These are phyloP conservation scores for Trypanosoma melophagium DNA, from an alignment of 208 protist species.

Conservation along the genomic window DNA sequence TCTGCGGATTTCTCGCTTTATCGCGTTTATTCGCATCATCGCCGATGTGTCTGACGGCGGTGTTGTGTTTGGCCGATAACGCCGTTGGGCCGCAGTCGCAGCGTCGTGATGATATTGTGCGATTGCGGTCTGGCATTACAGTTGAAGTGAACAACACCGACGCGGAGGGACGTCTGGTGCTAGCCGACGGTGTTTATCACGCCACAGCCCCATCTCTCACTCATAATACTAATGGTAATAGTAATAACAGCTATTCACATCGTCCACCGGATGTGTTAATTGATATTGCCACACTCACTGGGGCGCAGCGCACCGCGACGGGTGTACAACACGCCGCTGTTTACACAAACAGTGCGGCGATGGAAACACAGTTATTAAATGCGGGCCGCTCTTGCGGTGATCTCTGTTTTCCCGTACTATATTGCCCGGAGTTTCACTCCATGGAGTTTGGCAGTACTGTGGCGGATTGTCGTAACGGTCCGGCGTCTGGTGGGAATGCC, in stretches of 20 bases:
- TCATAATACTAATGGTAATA: too few relatives aligned
- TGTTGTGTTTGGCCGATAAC: conserved; percentile 91
- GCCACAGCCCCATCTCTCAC: conserved; percentile 73
- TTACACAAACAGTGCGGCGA: conserved; percentile 72
- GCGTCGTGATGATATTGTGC: conserved; percentile 88
- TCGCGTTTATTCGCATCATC: too few relatives aligned
- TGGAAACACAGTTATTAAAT: conserved; percentile 51
- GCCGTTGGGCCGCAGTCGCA: conserved; percentile 74
- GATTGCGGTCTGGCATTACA: conserved; percentile 84
- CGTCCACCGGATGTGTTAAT: conserved; percentile 83
- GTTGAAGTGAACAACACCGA: too few relatives aligned
- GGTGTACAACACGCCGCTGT: conserved; percentile 80
- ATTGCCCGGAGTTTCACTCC: conserved; percentile 87
- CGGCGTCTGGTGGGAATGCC: conserved; percentile 67
- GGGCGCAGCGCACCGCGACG: conserved; percentile 85
- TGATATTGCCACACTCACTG: conserved; percentile 92
- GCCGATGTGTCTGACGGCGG: too few relatives aligned
- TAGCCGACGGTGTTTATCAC: conserved; percentile 90
- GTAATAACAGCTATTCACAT: too few relatives aligned
- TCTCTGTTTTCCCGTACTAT: conserved; percentile 83
- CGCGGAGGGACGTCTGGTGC: conserved; percentile 92
- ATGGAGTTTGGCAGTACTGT: conserved; percentile 65
- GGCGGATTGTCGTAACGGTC: conserved; percentile 78
- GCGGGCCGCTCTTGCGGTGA: conserved; percentile 68
- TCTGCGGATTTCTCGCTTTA: conserved; percentile 72